Percentiles rank a stretch among this genome's conserved stretches.
phyloP scores from a whole-genome alignment of 192 early-diverging fungal genomes.

The Coemansia sp. region DNA sequence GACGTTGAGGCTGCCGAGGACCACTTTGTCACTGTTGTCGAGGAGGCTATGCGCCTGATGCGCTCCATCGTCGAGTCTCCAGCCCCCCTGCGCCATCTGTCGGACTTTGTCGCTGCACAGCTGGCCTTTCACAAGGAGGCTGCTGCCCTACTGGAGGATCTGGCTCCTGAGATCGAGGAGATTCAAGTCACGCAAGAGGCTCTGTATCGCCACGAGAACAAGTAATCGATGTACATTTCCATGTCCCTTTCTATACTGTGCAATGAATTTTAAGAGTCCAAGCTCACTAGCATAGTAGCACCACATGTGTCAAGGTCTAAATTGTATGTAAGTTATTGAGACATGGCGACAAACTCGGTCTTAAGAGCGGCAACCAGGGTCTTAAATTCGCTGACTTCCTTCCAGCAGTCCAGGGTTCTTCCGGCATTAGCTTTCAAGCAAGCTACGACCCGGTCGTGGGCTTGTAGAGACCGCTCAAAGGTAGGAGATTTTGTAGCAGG shows the following conservation, averaged over 20 bases:
- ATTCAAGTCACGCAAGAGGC: constrained; percentile 92
- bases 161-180: constrained; percentile 94
- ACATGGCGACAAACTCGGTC: constrained; percentile 32
- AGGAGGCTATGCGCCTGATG: constrained; percentile 95
- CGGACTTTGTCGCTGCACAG: constrained; percentile 85
- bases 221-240: constrained; percentile 7
- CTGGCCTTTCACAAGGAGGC: constrained; percentile 82
- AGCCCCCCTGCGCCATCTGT: constrained; percentile 78
- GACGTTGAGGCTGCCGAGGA: constrained; percentile 95
- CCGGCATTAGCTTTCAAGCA: constrained; percentile 37
- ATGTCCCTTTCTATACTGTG: background rate
- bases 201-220: constrained; percentile 64
- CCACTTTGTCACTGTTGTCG: constrained; percentile 91
- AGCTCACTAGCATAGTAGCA: constrained; percentile 12
- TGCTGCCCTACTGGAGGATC: constrained; percentile 64
- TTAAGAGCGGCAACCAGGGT: constrained; percentile 29
- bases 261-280: background rate
- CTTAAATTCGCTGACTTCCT: constrained; percentile 46
- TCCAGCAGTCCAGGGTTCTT: constrained; percentile 51
- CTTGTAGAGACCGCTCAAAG: constrained; percentile 14
- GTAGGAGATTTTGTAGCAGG: constrained; percentile 13
- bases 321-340: background rate
- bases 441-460: constrained; percentile 32
- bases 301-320: background rate
- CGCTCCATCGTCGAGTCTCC: constrained; percentile 83